Conservation (phyloP, 768 basidiomycete genomes). For the Naganishia vaughanmartiniae region DNA sequence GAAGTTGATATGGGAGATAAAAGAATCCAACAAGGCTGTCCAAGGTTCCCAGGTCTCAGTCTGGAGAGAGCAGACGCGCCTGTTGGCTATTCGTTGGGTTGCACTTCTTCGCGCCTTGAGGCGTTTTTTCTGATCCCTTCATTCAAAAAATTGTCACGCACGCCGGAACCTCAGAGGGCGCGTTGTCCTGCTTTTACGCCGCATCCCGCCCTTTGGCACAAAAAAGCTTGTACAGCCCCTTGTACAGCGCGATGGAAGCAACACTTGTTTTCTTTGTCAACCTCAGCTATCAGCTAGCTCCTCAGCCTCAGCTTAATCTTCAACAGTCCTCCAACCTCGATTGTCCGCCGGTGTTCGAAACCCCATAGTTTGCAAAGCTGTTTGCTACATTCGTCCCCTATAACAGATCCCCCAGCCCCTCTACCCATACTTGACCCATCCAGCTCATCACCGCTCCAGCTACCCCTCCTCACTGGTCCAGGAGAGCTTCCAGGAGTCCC, state of each 20-base stretch:
- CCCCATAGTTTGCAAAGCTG: too few species aligned
- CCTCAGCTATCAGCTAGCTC: too few species aligned
- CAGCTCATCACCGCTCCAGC: too few species aligned
- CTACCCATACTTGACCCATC: too few species aligned
- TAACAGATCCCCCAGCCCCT: too few species aligned
- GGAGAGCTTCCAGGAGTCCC: too few species aligned
- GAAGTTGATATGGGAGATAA: neutral
- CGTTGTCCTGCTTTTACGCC: neutral
- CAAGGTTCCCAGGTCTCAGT: too few species aligned
- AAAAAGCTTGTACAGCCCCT: neutral
- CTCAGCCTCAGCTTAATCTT: too few species aligned
- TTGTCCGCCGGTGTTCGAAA: too few species aligned
- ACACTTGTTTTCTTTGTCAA: neutral
- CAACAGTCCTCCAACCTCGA: too few species aligned
- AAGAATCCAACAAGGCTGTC: neutral
- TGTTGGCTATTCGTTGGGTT: neutral
- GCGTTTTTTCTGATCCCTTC: neutral
- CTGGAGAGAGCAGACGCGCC: neutral
- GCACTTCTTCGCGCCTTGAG: neutral
- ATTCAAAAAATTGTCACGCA: neutral
- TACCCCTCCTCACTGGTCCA: too few species aligned
- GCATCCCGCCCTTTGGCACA: neutral
- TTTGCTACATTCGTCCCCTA: too few species aligned
- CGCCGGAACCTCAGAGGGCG: neutral
- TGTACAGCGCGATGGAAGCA: conserved; percentile 4